These are phyloP conservation scores for Saturnispora mendoncae DNA, from an alignment of 805 yeast genomes.

Conservation along the genomic window DNA sequence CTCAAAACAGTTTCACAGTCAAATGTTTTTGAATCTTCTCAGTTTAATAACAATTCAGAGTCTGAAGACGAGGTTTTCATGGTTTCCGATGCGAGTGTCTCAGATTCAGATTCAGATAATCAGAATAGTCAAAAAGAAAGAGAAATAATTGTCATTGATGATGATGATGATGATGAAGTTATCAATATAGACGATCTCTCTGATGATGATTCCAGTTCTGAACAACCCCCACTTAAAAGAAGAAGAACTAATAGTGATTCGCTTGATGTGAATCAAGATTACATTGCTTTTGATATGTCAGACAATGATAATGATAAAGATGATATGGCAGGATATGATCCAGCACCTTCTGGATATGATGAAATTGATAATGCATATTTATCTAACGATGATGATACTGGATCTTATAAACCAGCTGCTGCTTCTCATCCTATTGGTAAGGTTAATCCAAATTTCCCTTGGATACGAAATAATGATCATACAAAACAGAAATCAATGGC, in stretches of 20 bases:
- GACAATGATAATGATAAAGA: constrained; percentile 28
- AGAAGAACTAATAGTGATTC: constrained; percentile 21
- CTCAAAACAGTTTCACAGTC: constrained; percentile 1
- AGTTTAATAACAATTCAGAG: constrained; percentile 2
- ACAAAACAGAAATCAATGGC: constrained; percentile 68
- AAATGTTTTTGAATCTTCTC: constrained; percentile 5
- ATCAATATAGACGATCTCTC: neutral
- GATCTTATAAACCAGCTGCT: constrained; percentile 23
- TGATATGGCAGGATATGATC: constrained; percentile 23
- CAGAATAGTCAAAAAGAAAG: neutral
- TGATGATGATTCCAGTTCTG: constrained; percentile 1
- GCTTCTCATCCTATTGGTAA: constrained; percentile 21
- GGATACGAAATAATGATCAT: constrained; percentile 75
- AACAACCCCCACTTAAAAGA: constrained; percentile 9
- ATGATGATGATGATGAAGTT: constrained; percentile 4
- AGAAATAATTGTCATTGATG: neutral
- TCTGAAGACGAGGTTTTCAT: constrained; percentile 5
- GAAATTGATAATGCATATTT: constrained; percentile 30
- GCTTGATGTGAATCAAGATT: constrained; percentile 40
- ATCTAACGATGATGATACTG: constrained; percentile 35
- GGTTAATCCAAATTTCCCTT: constrained; percentile 44
- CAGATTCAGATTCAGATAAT: constrained; percentile 2
- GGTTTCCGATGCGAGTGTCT: neutral
- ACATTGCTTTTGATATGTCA: constrained; percentile 46
- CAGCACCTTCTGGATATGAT: constrained; percentile 21